Conservation (phyloP, 495 filamentous ascomycete species). For the Penicillium angulare region DNA sequence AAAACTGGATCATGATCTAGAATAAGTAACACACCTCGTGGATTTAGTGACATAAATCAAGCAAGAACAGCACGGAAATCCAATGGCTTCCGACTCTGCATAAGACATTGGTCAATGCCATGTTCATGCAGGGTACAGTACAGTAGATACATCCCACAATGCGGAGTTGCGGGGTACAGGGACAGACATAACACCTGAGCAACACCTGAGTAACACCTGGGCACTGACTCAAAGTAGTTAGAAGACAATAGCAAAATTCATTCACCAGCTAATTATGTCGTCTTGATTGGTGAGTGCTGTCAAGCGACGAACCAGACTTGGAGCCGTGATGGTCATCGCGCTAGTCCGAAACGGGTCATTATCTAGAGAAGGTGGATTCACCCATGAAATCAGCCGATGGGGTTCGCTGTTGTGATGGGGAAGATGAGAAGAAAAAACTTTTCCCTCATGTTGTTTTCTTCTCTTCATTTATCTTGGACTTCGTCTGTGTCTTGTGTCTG, state of each 20-base stretch:
- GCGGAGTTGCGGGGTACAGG: background rate
- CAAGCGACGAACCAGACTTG: constrained; percentile 2
- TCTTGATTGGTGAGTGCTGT: background rate
- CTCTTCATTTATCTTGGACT: background rate
- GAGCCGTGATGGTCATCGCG: constrained; percentile 1
- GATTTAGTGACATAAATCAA: too few species aligned
- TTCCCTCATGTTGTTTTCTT: background rate
- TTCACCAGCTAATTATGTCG: background rate
- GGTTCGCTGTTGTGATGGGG: background rate
- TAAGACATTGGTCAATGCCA: background rate
- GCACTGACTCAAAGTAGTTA: too few species aligned
- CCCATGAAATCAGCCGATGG: background rate
- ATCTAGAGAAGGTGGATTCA: constrained; percentile 18
- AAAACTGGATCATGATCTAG: too few species aligned
- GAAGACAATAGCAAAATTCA: too few species aligned
- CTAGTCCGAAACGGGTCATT: constrained; percentile 28
- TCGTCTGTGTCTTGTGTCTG: background rate
- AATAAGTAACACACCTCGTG: too few species aligned
- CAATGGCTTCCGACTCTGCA: too few species aligned
- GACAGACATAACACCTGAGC: background rate
- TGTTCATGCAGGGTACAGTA: background rate
- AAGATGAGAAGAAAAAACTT: constrained; percentile 3
- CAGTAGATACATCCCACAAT: too few species aligned
- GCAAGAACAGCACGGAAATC: background rate
- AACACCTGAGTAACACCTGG: too few species aligned